Evolutionary conservation across 139 green algal species (phyloP).

Genomic region (Marvania coccoides): DNA sequence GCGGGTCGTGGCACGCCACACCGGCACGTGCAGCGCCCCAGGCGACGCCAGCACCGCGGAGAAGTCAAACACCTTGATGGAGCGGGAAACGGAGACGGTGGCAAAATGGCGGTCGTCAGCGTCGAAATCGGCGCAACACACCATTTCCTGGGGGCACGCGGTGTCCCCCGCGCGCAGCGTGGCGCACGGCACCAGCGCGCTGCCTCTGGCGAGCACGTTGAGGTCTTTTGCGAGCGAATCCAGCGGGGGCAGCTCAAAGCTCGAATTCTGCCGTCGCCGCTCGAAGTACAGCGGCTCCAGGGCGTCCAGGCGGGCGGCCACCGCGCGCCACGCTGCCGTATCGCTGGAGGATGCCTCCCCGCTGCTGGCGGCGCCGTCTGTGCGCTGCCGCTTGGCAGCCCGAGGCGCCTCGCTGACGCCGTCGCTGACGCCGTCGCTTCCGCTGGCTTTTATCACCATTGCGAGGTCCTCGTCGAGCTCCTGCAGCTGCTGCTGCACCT

Average conservation of each 20-base stretch:
- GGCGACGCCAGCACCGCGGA: constrained; percentile 30
- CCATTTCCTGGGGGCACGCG: constrained; percentile 60
- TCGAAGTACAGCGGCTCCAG: neutral
- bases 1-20: constrained; percentile 23
- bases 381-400: neutral
- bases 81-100: constrained; percentile 66
- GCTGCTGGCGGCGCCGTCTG: neutral
- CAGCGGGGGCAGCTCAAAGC: constrained; percentile 2
- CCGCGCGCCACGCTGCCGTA: neutral
- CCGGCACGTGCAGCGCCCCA: constrained; percentile 48
- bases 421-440: neutral
- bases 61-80: constrained; percentile 62
- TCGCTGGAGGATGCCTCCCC: neutral
- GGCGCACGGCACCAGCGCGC: constrained; percentile 31
- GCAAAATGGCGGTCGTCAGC: constrained; percentile 84
- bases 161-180: constrained; percentile 53
- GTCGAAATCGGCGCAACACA: constrained; percentile 64
- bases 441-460: constrained; percentile 1
- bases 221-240: constrained; percentile 45
- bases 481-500: constrained; percentile 11
- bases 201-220: constrained; percentile 28
- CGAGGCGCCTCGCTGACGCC: neutral
- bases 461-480: constrained; percentile 20
- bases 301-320: neutral
- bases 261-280: neutral